A percentile compares a stretch with the other conserved stretches of the same genome.
These are phyloP conservation scores for Geotrichum candidum DNA, from an alignment of 1,139 yeast genomes.

Conservation along the genomic window DNA sequence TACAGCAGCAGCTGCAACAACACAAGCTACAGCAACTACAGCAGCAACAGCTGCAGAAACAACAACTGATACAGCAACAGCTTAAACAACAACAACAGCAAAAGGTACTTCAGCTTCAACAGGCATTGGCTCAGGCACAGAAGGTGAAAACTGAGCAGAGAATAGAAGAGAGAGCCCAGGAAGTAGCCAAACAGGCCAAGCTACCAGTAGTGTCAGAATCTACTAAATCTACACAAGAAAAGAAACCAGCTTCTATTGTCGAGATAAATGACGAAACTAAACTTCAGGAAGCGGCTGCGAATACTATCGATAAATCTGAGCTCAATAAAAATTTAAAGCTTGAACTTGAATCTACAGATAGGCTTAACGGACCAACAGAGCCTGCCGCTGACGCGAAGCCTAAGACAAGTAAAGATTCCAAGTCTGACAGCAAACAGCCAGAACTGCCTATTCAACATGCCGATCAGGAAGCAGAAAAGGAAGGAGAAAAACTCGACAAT, in stretches of 20 bases:
- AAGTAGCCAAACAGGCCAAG: background rate
- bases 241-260: background rate
- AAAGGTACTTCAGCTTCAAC: background rate
- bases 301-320: background rate
- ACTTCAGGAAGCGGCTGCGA: background rate
- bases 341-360: background rate
- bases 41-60: slow-evolving; percentile 7
- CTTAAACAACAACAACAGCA: background rate
- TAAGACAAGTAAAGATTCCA: background rate
- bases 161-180: background rate
- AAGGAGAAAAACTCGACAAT: background rate
- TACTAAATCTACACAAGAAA: background rate
- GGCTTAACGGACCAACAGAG: background rate
- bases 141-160: background rate
- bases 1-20: slow-evolving; percentile 21
- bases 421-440: background rate
- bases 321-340: background rate
- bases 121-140: background rate
- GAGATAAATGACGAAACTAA: background rate
- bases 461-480: background rate
- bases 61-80: slow-evolving; percentile 1
- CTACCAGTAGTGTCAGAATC: background rate
- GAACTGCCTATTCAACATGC: background rate
- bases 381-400: background rate
- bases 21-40: slow-evolving; percentile 25